These are phyloP conservation scores for Salix purpurea DNA, from an alignment of 345 rosid species.

Conservation along the genomic window DNA sequence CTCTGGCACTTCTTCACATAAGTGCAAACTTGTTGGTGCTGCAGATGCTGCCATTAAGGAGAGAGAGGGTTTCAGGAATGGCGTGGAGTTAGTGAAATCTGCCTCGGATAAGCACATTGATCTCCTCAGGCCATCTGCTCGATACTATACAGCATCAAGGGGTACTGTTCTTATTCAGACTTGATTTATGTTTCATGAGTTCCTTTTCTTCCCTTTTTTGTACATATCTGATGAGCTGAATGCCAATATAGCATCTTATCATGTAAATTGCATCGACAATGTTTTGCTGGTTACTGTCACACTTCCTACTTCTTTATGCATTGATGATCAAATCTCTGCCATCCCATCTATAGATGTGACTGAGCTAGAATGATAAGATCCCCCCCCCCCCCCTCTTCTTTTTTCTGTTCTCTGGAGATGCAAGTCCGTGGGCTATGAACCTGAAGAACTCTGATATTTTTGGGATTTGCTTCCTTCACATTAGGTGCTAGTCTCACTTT, in stretches of 20 bases:
- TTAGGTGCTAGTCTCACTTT: neutral
- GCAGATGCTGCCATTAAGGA: constrained; percentile 41
- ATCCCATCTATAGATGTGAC: neutral
- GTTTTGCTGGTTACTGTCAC: neutral
- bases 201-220: neutral
- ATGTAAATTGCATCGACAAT: neutral
- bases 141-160: constrained; percentile 45
- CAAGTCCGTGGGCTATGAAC: neutral
- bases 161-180: constrained; percentile 31
- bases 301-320: neutral
- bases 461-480: neutral
- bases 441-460: neutral
- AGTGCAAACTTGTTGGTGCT: neutral
- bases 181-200: neutral
- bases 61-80: constrained; percentile 32
- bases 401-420: no score
- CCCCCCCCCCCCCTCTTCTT: no score
- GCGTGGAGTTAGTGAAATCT: constrained; percentile 53
- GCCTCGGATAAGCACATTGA: constrained; percentile 56
- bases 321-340: neutral
- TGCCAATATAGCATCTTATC: neutral
- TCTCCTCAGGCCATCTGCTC: constrained; percentile 69
- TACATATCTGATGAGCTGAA: neutral
- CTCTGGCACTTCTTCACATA: no score
- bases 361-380: neutral